Evolutionary conservation across 495 filamentous ascomycete species (phyloP), one percentile per base, ranked within the genome.

Genomic region (Daldinia childiae): DNA sequence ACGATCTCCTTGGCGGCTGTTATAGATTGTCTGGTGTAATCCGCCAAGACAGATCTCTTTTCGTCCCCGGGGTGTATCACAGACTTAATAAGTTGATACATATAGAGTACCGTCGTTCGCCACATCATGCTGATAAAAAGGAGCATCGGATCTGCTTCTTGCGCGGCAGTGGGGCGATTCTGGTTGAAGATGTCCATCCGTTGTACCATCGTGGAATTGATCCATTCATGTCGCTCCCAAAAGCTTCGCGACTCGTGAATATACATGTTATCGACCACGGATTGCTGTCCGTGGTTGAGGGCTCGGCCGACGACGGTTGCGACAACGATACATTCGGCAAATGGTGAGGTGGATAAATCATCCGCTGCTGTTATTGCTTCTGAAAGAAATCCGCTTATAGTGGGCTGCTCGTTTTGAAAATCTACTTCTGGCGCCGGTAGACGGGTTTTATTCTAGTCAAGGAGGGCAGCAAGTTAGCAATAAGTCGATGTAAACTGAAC

Each of bases 151-250:
- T 87, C 85, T 2, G 79, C 76, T 7, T 82, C 74, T 8, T 80
- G 75, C 4, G 77, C 69, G 2, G 75, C 62, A 3, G 73, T 62
- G 0, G 82, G 78, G 50, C 80, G 79, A 11, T 73, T 78, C 15
- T 71, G 59, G 0, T 74, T 17, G 7, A 86, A 72, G 0, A 77
- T 68, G 1, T 82, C 77, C 39, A 85, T 78, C 19, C 77, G 71
- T 19, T 76, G 69, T 14, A 61, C 79, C 14, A 87, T 56, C 50
- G 81, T 75, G 12, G 74, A 69, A 58, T 84, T 80, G 19, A 88
- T 64, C 82, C 82, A 85, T 54, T 86, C 78, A 62, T 87, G 85
- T 0, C 83, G 80, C 1, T 74, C 73, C 83, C 82, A 85, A 58
- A 84, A 86, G 17, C 80, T 82, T 9, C 64, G 61, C 14, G 72